Percentiles rank a stretch among this genome's conserved stretches.
These are phyloP conservation scores for Cyclospora cayetanensis DNA, from an alignment of 169 alveolate species.

Conservation along the genomic window DNA sequence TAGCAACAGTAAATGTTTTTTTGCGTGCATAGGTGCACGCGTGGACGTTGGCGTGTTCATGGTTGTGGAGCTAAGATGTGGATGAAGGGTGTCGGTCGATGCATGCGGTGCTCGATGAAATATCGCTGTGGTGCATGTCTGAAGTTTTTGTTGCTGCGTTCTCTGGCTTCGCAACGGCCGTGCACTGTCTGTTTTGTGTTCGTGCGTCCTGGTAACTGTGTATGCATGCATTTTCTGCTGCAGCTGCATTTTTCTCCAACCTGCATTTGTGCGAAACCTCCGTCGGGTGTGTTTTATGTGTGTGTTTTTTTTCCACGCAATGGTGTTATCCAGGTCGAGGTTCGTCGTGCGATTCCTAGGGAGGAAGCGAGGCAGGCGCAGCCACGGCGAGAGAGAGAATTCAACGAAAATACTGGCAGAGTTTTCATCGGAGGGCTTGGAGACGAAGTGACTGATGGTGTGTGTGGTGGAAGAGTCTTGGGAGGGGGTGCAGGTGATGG, in stretches of 20 bases:
- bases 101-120: no score
- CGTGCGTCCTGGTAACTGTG: neutral
- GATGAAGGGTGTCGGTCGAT: no score
- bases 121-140: no score
- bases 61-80: no score
- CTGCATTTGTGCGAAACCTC: neutral
- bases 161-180: no score
- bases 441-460: slow-evolving; percentile 69
- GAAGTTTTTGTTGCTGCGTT: no score
- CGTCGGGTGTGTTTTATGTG: neutral
- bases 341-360: slow-evolving; percentile 64
- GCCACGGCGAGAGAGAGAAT: slow-evolving; percentile 34
- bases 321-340: slow-evolving; percentile 52
- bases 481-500: no score
- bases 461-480: no score
- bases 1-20: no score
- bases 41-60: no score
- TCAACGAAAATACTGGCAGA: slow-evolving; percentile 35
- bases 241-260: neutral
- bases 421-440: slow-evolving; percentile 91
- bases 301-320: neutral
- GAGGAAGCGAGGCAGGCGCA: slow-evolving; percentile 56
- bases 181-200: no score
- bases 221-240: neutral
- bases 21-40: no score